phyloP scores from a whole-genome alignment of 2,329 filamentous ascomycete genomes.

The Cadophora sp. region DNA sequence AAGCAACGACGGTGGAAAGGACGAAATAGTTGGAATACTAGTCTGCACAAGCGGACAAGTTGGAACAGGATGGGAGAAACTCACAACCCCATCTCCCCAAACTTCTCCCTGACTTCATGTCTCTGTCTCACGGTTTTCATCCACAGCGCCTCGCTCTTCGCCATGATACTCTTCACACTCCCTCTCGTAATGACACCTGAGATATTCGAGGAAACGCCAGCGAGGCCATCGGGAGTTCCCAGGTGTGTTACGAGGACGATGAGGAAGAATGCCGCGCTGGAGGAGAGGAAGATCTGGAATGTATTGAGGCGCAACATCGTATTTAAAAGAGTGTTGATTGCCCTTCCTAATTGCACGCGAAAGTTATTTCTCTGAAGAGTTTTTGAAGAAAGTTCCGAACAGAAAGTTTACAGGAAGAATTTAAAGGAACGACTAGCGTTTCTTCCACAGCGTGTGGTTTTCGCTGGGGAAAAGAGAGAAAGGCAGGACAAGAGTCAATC shows the following conservation, averaged over 20 bases:
- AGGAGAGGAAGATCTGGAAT: conserved; percentile 25
- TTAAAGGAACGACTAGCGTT: too few relatives aligned
- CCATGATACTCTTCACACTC: conserved; percentile 33
- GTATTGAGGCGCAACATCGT: conserved; percentile 4
- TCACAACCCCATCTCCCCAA: conserved; percentile 41
- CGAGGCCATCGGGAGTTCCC: conserved; percentile 13
- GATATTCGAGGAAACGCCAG: conserved; percentile 17
- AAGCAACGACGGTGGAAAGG: too few relatives aligned
- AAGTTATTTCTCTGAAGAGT: too few relatives aligned
- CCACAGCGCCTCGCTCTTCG: conserved; percentile 41
- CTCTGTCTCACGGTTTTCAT: conserved; percentile 44
- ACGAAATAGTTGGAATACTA: too few relatives aligned
- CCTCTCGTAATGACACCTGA: conserved; percentile 24
- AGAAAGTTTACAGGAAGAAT: too few relatives aligned
- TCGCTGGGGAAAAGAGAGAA: too few relatives aligned
- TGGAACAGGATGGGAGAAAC: conserved; percentile 25
- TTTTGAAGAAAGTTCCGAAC: too few relatives aligned
- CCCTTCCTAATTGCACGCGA: too few relatives aligned
- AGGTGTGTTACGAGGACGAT: conserved; percentile 27
- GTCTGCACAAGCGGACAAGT: too few relatives aligned
- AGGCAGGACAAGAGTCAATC: too few relatives aligned
- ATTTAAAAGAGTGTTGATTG: too few relatives aligned
- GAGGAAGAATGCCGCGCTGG: conserved; percentile 24
- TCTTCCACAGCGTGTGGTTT: too few relatives aligned
- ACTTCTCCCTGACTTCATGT: conserved; percentile 40